Evolutionary conservation across 2,329 filamentous ascomycete species (phyloP).

Genomic region (Pezicula carpinea): DNA sequence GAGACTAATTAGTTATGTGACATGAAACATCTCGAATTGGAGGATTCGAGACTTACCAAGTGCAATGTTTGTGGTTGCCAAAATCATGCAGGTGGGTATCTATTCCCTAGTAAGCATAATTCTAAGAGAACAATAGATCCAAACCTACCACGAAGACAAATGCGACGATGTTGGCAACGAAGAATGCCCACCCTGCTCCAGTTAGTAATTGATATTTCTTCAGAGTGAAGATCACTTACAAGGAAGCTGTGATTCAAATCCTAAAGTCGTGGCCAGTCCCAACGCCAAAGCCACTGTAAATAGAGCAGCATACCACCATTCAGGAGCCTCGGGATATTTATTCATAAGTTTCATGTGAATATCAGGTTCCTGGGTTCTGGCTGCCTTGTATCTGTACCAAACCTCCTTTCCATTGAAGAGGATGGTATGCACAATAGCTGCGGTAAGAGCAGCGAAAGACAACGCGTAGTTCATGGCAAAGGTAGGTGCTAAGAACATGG

Average conservation of each 20-base stretch:
- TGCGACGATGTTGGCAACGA: conserved; percentile 39
- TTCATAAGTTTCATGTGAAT: conserved; percentile 49
- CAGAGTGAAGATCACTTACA: conserved; percentile 16
- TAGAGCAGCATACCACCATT: conserved; percentile 52
- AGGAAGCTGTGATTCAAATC: conserved; percentile 56
- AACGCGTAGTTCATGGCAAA: conserved; percentile 66
- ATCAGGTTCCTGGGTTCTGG: conserved; percentile 38
- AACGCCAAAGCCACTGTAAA: conserved; percentile 43
- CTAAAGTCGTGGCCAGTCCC: conserved; percentile 40
- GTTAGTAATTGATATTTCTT: background rate
- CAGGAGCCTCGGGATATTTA: conserved; percentile 47
- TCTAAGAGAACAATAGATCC: too few relatives aligned
- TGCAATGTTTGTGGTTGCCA: conserved; percentile 60
- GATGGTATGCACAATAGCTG: conserved; percentile 62
- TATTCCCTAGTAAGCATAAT: background rate
- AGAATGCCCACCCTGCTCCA: conserved; percentile 26
- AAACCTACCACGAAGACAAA: conserved; percentile 48
- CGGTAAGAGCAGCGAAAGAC: conserved; percentile 65
- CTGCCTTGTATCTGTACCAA: conserved; percentile 35
- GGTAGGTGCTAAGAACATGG: conserved; percentile 64
- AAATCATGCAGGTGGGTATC: conserved; percentile 64
- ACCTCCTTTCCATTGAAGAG: conserved; percentile 63
- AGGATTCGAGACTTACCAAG: conserved; percentile 39
- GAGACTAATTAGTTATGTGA: conserved; percentile 31
- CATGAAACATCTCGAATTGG: background rate